Conservation (phyloP, 306 rosid genomes). For the apple (Malus domestica) region DNA sequence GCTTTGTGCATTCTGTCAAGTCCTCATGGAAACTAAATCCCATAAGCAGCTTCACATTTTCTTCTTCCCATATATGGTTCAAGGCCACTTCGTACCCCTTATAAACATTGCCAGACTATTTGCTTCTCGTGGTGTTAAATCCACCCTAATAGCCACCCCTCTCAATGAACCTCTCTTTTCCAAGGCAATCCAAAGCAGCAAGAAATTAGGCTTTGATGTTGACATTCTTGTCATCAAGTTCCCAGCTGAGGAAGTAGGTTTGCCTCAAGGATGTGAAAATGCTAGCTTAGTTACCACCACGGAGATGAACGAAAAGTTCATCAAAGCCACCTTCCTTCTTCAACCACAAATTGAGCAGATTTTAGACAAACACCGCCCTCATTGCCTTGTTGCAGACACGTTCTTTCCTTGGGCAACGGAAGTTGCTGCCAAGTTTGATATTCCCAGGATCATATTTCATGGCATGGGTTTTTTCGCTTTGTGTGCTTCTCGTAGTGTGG, state of each 20-base stretch:
- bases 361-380: not conserved
- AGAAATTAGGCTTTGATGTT: too few species aligned
- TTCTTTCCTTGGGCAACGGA: not conserved
- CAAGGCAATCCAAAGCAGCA: too few species aligned
- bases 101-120: slow-evolving; percentile 11
- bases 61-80: slow-evolving; percentile 17
- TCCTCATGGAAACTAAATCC: not conserved
- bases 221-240: too few species aligned
- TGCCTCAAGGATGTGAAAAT: too few species aligned
- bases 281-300: too few species aligned
- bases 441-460: not conserved
- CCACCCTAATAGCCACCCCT: too few species aligned
- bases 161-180: too few species aligned
- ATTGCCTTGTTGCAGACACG: not conserved
- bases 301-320: too few species aligned
- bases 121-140: too few species aligned
- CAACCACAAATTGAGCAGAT: slow-evolving; percentile 4
- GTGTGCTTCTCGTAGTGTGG: not conserved
- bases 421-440: slow-evolving; percentile 5
- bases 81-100: slow-evolving; percentile 24
- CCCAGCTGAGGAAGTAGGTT: too few species aligned
- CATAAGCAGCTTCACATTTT: slow-evolving; percentile 1
- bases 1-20: not conserved
- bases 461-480: slow-evolving; percentile 5
- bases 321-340: too few species aligned